These are phyloP conservation scores for Psilocybe cubensis DNA, from an alignment of 768 basidiomycete genomes.

Conservation along the genomic window DNA sequence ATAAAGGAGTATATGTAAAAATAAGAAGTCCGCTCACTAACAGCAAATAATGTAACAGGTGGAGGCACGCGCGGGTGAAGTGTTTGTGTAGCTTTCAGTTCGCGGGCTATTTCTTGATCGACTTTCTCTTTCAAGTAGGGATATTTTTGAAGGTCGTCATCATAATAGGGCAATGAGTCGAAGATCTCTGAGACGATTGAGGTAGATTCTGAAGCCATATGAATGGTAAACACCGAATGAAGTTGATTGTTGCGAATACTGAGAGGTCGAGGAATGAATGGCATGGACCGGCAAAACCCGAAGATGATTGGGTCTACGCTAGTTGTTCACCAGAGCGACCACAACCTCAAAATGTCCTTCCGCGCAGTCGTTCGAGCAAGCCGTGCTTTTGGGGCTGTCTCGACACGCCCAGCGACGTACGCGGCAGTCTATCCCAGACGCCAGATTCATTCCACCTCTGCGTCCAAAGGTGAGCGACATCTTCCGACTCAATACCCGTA, in stretches of 20 bases:
- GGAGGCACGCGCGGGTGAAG: constrained; percentile 78
- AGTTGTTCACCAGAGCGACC: constrained; percentile 16
- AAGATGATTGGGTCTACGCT: constrained; percentile 18
- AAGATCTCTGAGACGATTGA: constrained; percentile 46
- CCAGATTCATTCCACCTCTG: constrained; percentile 49
- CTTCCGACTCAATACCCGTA: constrained; percentile 15
- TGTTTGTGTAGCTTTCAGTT: constrained; percentile 58
- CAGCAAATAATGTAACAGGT: constrained; percentile 66
- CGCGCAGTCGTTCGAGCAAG: constrained; percentile 45
- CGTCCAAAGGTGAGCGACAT: constrained; percentile 47
- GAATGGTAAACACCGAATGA: background rate
- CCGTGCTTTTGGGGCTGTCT: constrained; percentile 43
- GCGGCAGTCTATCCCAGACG: constrained; percentile 34
- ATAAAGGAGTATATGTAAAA: background rate
- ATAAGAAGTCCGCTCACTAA: constrained; percentile 45
- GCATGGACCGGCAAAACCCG: constrained; percentile 39
- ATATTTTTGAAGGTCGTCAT: constrained; percentile 84
- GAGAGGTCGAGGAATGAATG: constrained; percentile 19
- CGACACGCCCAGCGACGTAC: constrained; percentile 34
- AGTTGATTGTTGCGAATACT: background rate
- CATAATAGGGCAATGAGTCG: constrained; percentile 93
- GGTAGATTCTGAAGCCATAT: constrained; percentile 23
- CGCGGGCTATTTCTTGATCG: constrained; percentile 74
- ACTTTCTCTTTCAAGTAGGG: constrained; percentile 77
- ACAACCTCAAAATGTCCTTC: constrained; percentile 35